These are phyloP conservation scores for Xylaria longipes DNA, from an alignment of 495 filamentous ascomycete genomes.

Conservation along the genomic window DNA sequence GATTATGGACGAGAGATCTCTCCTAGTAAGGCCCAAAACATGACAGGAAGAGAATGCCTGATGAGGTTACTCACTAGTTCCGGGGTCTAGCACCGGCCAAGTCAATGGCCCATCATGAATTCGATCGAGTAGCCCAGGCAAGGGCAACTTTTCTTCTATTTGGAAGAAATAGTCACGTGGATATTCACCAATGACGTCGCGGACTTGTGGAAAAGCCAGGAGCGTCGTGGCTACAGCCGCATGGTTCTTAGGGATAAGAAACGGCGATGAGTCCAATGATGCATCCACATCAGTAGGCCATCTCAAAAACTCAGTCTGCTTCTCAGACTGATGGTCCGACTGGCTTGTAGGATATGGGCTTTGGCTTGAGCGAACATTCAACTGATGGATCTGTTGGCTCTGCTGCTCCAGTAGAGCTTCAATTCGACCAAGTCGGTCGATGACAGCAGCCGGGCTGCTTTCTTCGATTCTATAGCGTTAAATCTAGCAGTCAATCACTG, in stretches of 20 bases:
- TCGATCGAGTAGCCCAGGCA: constrained; percentile 36
- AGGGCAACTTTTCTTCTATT: constrained; percentile 39
- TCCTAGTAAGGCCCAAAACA: neutral
- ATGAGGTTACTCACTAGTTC: constrained; percentile 29
- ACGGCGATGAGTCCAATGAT: constrained; percentile 37
- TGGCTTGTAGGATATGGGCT: constrained; percentile 38
- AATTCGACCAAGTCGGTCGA: constrained; percentile 42
- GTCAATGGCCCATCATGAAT: constrained; percentile 32
- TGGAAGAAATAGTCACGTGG: constrained; percentile 42
- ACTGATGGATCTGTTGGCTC: constrained; percentile 41
- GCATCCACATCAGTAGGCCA: constrained; percentile 35
- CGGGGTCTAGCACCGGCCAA: constrained; percentile 39
- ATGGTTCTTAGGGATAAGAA: constrained; percentile 42
- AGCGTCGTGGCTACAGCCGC: constrained; percentile 39
- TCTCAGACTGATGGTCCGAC: constrained; percentile 35
- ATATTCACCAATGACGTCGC: constrained; percentile 40
- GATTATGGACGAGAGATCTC: neutral
- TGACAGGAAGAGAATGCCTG: neutral
- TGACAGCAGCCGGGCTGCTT: constrained; percentile 39
- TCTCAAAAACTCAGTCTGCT: constrained; percentile 36
- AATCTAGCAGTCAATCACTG: constrained; percentile 17
- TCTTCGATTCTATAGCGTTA: constrained; percentile 35
- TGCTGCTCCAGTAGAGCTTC: constrained; percentile 44
- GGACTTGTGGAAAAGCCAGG: constrained; percentile 38
- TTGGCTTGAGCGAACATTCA: constrained; percentile 34